A percentile compares a stretch with the other conserved stretches of the same genome.
phyloP scores from a whole-genome alignment of 2,329 filamentous ascomycete genomes.

The Niveomyces coronatus region DNA sequence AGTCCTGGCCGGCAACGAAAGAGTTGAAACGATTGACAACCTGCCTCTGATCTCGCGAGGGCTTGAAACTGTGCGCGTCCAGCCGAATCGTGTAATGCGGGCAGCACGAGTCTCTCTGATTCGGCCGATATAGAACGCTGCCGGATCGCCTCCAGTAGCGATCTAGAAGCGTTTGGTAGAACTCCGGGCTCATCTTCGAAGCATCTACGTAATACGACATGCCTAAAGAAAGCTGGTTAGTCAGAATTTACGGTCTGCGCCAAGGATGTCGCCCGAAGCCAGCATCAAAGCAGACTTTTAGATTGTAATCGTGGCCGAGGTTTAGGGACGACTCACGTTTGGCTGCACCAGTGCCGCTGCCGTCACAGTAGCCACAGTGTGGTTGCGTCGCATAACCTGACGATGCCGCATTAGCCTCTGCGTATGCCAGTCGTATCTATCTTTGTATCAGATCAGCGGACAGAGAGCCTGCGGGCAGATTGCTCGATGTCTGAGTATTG shows the following conservation, averaged over 20 bases:
- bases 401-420: no score
- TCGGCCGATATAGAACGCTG: conserved; percentile 64
- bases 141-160: conserved; percentile 70
- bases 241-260: background rate
- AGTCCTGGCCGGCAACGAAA: conserved; percentile 57
- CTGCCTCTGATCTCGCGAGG: conserved; percentile 64
- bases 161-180: conserved; percentile 65
- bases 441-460: no score
- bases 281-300: background rate
- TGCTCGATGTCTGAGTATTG: no score
- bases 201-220: conserved; percentile 62
- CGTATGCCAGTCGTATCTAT: no score
- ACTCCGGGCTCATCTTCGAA: conserved; percentile 47
- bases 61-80: conserved; percentile 53
- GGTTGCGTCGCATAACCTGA: conserved; percentile 42
- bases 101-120: conserved; percentile 74
- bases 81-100: conserved; percentile 80
- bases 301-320: background rate
- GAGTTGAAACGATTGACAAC: conserved; percentile 67
- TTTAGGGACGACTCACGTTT: conserved; percentile 26
- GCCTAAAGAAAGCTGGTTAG: conserved; percentile 33
- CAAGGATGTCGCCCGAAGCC: background rate
- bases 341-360: conserved; percentile 38
- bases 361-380: conserved; percentile 43
- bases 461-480: no score